Conservation (phyloP, 2,329 filamentous ascomycete species). For the Cadophora gregata region DNA sequence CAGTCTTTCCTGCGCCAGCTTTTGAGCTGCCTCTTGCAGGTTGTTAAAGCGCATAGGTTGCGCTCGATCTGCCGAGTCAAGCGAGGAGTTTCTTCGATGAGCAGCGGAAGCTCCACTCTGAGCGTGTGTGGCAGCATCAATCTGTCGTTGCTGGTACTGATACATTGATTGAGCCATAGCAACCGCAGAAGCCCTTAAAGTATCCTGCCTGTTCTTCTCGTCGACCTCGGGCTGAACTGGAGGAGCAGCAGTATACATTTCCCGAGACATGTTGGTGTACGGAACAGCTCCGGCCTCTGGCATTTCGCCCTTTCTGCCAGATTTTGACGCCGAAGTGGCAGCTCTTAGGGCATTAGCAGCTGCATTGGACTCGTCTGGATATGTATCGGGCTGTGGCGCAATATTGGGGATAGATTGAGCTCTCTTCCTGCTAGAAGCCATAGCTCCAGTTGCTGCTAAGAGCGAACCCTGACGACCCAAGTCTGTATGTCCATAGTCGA, state of each 20-base stretch:
- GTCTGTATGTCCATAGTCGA: conserved; percentile 53
- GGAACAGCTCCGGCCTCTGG: conserved; percentile 69
- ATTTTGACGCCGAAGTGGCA: conserved; percentile 62
- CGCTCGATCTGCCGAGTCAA: conserved; percentile 44
- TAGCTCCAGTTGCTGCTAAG: conserved; percentile 78
- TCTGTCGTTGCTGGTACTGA: conserved; percentile 64
- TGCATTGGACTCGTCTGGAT: conserved; percentile 65
- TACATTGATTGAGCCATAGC: conserved; percentile 93
- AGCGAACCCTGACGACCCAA: conserved; percentile 70
- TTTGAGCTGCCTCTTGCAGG: conserved; percentile 86
- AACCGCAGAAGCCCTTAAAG: conserved; percentile 80
- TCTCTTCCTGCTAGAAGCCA: conserved; percentile 61
- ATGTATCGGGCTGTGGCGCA: conserved; percentile 48
- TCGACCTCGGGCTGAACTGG: conserved; percentile 74
- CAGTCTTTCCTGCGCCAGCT: conserved; percentile 81
- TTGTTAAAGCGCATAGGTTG: conserved; percentile 63
- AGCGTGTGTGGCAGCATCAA: conserved; percentile 43
- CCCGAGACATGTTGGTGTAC: conserved; percentile 69
- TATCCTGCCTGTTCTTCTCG: conserved; percentile 74
- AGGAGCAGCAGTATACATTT: conserved; percentile 80
- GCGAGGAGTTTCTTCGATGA: conserved; percentile 44
- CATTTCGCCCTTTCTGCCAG: conserved; percentile 25
- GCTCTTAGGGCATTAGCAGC: conserved; percentile 73
- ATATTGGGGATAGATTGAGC: conserved; percentile 64
- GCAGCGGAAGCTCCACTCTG: conserved; percentile 42